Evolutionary conservation across 1,284 basidiomycete species (phyloP).

Genomic region (Tetrapyrgos nigripes): DNA sequence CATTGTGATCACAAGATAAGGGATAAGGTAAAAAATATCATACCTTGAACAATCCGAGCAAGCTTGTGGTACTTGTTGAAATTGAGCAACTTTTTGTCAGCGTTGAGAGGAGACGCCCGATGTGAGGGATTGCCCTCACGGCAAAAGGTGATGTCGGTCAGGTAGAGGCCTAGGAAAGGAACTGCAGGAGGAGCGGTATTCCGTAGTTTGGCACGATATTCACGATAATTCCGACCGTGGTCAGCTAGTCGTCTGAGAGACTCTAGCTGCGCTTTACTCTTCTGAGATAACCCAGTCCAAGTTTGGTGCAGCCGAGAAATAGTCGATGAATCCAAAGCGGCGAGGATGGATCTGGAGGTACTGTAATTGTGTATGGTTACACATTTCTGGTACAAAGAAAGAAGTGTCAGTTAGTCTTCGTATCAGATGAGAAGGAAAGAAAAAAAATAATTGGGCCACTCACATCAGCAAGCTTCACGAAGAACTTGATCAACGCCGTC

Average conservation of each 20-base stretch:
- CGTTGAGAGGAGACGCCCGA: conserved; percentile 79
- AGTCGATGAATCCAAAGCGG: conserved; percentile 93
- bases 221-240: conserved; percentile 90
- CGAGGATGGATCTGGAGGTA: conserved; percentile 91
- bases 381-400: conserved; percentile 70
- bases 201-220: conserved; percentile 86
- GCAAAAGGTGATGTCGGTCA: conserved; percentile 95
- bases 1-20: conserved; percentile 2
- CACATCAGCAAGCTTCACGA: conserved; percentile 95
- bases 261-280: conserved; percentile 85
- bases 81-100: conserved; percentile 88
- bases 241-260: conserved; percentile 86
- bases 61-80: conserved; percentile 96
- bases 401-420: conserved; percentile 31
- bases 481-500: conserved; percentile 88
- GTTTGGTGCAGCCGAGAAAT: conserved; percentile 91
- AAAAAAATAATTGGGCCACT: conserved; percentile 40
- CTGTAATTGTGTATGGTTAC: conserved; percentile 89
- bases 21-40: background rate
- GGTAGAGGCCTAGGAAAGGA: conserved; percentile 88
- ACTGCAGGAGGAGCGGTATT: conserved; percentile 88
- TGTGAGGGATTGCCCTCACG: conserved; percentile 92
- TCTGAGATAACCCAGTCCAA: conserved; percentile 87
- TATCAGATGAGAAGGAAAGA: conserved; percentile 29
- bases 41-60: conserved; percentile 86